Base-by-base conservation (phyloP, 2,329 filamentous ascomycete genomes). In the Dothideomycetes sp. region DNA sequence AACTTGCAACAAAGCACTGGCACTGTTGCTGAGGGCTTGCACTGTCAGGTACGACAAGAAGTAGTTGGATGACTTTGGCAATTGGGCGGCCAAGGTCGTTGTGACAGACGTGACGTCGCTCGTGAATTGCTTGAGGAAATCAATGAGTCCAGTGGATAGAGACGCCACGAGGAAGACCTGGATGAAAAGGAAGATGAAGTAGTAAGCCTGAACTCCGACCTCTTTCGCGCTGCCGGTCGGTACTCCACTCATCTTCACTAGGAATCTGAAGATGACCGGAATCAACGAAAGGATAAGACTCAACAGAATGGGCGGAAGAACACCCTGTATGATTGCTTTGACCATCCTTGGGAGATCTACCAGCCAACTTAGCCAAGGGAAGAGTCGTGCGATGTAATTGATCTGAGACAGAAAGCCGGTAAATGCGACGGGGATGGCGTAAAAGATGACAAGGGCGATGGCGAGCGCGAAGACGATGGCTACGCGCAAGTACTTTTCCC, bases 11-110 rank as follows among this genome's bases (percentile, higher is more conserved):
- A 96, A 68, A 1, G 85, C 89, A 58, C 84, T 87, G 1, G 89
- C 89, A 58, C 87, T 94, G 46, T 85, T 87, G 46, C 85, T 87
- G 51, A 96, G 71, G 1, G 88, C 86, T 54, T 96, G 91, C 8
- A 98, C 78, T 56, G 95, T 81, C 79, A 98, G 88, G 72, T 98
- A 98, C 1, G 86, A 89, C 69, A 95, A 96, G 68, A 96, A 98
- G 61, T 96, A 98, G 56, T 95, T 94, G 50, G 86, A 83, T 0
- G 88, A 81, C 49, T 77, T 83, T 2, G 91, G 91, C 4, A 98
- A 66, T 44, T 88, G 91, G 9, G 68, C 59, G 0, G 89, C 89
- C 19, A 98, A 65, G 0, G 83, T 69, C 14, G 75, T 60, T 0
- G 91, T 76, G 42, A 93, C 75, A 29, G 70, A 71, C n/a, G 66